Percentiles rank a stretch among this genome's conserved stretches.
These are phyloP conservation scores for Orbilia quercus DNA, from an alignment of 2,329 filamentous ascomycete genomes.

Conservation along the genomic window DNA sequence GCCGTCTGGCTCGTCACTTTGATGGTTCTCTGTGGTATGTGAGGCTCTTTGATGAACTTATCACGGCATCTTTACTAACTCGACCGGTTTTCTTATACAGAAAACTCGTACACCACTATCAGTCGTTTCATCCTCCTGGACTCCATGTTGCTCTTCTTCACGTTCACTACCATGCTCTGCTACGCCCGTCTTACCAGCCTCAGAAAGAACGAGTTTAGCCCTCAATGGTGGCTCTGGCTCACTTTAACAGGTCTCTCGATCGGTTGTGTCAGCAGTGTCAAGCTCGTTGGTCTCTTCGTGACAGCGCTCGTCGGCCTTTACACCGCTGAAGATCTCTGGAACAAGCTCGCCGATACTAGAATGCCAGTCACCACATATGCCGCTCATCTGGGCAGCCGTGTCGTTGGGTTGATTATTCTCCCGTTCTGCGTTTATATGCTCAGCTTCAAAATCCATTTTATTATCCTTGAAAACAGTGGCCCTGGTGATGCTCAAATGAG, in stretches of 20 bases:
- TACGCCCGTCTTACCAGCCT: slow-evolving; percentile 96
- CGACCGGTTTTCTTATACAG: slow-evolving; percentile 65
- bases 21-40: slow-evolving; percentile 82
- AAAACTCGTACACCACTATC: slow-evolving; percentile 99
- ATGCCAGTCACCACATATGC: slow-evolving; percentile 83
- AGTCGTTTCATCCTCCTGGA: slow-evolving; percentile 97
- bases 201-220: slow-evolving; percentile 84
- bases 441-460: slow-evolving; percentile 94
- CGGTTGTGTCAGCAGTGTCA: slow-evolving; percentile 97
- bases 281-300: slow-evolving; percentile 96
- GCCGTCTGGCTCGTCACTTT: slow-evolving; percentile 94
- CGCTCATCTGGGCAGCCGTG: slow-evolving; percentile 81
- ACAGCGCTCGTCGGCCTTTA: slow-evolving; percentile 95
- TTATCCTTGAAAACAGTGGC: slow-evolving; percentile 90
- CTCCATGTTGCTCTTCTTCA: slow-evolving; percentile 98
- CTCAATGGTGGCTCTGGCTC: slow-evolving; percentile 94
- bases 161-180: slow-evolving; percentile 96
- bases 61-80: not conserved
- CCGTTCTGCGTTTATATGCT: slow-evolving; percentile 93
- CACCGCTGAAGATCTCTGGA: slow-evolving; percentile 96
- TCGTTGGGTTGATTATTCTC: slow-evolving; percentile 86
- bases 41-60: not conserved
- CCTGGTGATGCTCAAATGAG: slow-evolving; percentile 99
- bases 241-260: slow-evolving; percentile 94
- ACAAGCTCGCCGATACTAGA: slow-evolving; percentile 93